phyloP scores from a whole-genome alignment of 2,329 filamentous ascomycete genomes.

The Fonsecaea multimorphosa region DNA sequence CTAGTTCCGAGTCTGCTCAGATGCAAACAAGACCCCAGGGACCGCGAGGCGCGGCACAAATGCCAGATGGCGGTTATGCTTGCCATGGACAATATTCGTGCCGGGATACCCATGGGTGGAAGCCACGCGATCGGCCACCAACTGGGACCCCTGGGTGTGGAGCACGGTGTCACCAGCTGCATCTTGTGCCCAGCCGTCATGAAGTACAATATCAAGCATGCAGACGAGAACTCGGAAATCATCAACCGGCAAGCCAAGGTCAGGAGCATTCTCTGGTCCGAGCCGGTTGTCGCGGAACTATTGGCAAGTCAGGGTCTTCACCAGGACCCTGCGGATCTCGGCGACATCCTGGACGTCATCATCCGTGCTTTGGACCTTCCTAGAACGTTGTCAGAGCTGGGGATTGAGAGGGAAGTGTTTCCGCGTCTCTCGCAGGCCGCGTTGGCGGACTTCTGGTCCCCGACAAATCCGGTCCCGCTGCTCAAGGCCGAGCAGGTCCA shows the following conservation, averaged over 20 bases:
- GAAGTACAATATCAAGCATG: constrained; percentile 57
- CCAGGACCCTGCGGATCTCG: constrained; percentile 50
- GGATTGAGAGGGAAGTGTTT: constrained; percentile 26
- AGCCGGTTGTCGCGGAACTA: constrained; percentile 28
- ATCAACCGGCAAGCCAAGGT: constrained; percentile 51
- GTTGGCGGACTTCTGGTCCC: constrained; percentile 29
- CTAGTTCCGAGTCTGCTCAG: constrained; percentile 53
- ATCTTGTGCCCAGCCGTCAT: constrained; percentile 61
- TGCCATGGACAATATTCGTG: constrained; percentile 41
- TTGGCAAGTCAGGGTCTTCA: constrained; percentile 32
- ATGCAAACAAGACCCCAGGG: constrained; percentile 45
- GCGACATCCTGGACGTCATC: constrained; percentile 58
- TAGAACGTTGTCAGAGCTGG: constrained; percentile 48
- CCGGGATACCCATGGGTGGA: constrained; percentile 46
- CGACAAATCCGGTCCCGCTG: constrained; percentile 51
- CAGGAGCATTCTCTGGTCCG: constrained; percentile 42
- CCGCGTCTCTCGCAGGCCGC: constrained; percentile 24
- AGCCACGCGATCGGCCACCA: constrained; percentile 61
- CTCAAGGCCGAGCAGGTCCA: constrained; percentile 54
- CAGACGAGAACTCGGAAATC: constrained; percentile 40
- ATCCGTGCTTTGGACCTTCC: constrained; percentile 61
- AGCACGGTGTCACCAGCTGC: constrained; percentile 66
- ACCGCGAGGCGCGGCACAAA: constrained; percentile 47
- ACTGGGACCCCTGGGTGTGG: constrained; percentile 61
- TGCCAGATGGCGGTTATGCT: constrained; percentile 56